Base-by-base conservation (phyloP, 2,329 filamentous ascomycete species). In the Moelleriella libera region DNA sequence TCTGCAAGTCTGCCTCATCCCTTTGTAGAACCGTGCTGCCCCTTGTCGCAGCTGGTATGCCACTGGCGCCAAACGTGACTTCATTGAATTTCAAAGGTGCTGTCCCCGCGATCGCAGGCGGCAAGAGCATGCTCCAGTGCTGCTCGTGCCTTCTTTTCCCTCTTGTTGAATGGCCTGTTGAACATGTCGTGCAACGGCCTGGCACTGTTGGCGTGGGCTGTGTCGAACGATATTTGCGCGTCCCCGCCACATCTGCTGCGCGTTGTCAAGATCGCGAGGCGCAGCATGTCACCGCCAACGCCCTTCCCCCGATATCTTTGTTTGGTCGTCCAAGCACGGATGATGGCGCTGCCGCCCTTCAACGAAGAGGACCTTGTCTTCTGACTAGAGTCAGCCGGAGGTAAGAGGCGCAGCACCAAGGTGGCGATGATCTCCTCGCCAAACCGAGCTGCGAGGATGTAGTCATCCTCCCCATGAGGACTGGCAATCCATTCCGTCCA, bases 251-350 rank as follows among this genome's bases (percentile, higher is more conserved):
- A 78, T 53, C 72, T 73, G 62, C 77, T 75, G 53, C 76, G 74
- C 47, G 82, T 80, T 44, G 82, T 60, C 52, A 71, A 70, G 6
- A 88, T 77, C 2, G 83, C 85, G 55, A 85, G 81, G 54, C 83
- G 78, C 44, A 94, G 66, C 61, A 95, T 63, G 43, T 80, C 83
- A 4, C 70, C 71, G 0, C 87, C 88, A 6, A 92, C 69, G 0
- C 87, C 86, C 50, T 76, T 77, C 30, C 74, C 68, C 21, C 88
- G 74, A 62, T 88, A 92, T 54, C 74, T 71, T 45, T 80, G 63
- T 60, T 72, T 75, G 1, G 88, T 85, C 1, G 87, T 89, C 87
- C 88, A 94, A 3, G 83, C 88, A 12, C 84, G 76, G 46, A 95
- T 80, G 32, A 84, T 64, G 4, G 80, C 83, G 49, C 71, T 74